phyloP scores from a whole-genome alignment of 1,139 yeast genomes.

The Suhomyces anneliseae region DNA sequence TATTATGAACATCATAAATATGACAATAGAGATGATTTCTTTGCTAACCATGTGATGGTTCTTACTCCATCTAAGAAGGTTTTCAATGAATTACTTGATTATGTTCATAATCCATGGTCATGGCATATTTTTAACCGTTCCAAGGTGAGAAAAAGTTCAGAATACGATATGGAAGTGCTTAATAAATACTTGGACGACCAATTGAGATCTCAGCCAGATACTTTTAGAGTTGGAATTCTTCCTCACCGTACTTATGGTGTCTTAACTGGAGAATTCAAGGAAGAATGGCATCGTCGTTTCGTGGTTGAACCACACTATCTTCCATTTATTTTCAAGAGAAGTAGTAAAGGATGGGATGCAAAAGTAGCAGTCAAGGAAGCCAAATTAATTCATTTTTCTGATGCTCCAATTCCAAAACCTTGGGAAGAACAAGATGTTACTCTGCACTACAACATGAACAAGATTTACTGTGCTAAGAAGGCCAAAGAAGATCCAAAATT shows the following conservation, averaged over 20 bases:
- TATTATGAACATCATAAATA: conserved; percentile 31
- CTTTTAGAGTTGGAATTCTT: conserved; percentile 33
- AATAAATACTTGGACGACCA: conserved; percentile 33
- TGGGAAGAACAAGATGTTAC: conserved; percentile 31
- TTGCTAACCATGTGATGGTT: conserved; percentile 49
- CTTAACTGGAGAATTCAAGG: conserved; percentile 50
- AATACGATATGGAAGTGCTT: conserved; percentile 53
- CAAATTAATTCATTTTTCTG: conserved; percentile 43
- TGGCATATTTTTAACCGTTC: conserved; percentile 28
- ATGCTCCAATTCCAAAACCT: conserved; percentile 50
- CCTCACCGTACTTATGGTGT: conserved; percentile 51
- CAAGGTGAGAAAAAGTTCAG: conserved; percentile 23
- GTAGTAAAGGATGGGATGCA: conserved; percentile 32
- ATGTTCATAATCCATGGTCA: conserved; percentile 32
- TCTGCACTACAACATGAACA: conserved; percentile 24
- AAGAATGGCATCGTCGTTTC: conserved; percentile 25
- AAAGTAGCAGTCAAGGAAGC: conserved; percentile 17
- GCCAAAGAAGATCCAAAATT: conserved; percentile 13
- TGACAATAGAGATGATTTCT: conserved; percentile 30
- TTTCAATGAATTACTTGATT: conserved; percentile 31
- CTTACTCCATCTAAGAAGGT: conserved; percentile 35
- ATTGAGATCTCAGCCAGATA: conserved; percentile 13
- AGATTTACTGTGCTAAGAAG: conserved; percentile 25
- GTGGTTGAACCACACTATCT: conserved; percentile 34
- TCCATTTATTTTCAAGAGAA: conserved; percentile 26